These are phyloP conservation scores for Zygnema cylindricum DNA, from an alignment of 139 green algal species.

Conservation along the genomic window DNA sequence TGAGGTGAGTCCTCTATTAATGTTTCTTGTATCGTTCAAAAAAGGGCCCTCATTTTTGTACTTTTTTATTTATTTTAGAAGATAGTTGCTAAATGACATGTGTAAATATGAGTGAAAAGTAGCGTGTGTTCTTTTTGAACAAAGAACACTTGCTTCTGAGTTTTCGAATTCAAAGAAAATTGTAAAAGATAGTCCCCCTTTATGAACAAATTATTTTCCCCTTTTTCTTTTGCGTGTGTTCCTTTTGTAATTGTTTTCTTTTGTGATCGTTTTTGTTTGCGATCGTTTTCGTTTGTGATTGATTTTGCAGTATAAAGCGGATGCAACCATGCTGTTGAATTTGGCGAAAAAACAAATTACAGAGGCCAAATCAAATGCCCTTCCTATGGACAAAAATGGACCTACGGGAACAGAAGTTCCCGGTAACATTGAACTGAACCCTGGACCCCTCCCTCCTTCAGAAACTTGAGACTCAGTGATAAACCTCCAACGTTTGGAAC, in stretches of 20 bases:
- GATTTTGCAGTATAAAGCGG: constrained; percentile 1
- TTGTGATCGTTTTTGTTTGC: no score
- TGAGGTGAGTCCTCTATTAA: constrained; percentile 1
- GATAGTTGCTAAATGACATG: no score
- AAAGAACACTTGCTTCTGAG: background rate
- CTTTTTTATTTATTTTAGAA: background rate
- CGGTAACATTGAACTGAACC: no score
- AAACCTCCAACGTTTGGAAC: no score
- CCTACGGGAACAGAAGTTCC: no score
- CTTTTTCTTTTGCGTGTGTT: background rate
- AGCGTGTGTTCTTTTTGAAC: no score
- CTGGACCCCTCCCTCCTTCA: no score
- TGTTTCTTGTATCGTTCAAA: background rate
- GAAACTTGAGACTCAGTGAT: no score
- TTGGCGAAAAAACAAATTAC: background rate
- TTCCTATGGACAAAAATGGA: no score
- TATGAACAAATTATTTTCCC: background rate
- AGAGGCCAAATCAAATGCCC: no score
- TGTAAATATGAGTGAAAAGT: no score
- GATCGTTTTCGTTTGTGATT: no score
- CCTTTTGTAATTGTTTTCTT: background rate
- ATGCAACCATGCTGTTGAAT: background rate
- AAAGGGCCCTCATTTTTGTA: background rate
- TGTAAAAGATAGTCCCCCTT: background rate
- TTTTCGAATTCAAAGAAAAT: background rate